Evolutionary conservation across 371 early-diverging fungal species (phyloP), one percentile per base, ranked within the genome.

Genomic region (Smittium mucronatum): DNA sequence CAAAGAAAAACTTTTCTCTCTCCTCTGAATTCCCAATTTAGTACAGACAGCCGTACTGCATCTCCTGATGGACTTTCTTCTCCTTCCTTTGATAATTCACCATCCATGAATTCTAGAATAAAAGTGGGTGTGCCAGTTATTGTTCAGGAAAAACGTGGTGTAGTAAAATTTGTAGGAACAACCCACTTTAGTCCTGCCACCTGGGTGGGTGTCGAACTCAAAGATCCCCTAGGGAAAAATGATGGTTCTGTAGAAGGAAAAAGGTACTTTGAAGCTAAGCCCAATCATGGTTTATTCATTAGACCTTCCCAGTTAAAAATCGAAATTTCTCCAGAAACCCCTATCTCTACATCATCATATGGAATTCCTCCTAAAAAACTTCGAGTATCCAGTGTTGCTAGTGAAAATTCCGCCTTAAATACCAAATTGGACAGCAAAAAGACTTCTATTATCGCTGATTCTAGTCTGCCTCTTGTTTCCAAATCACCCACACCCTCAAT

Each of bases 181-280:
- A 85, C 88, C 2, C 78, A 83, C 63, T 86, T 87, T 75, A 84
- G 84, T 69, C 68, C 83, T 0, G 93, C 92, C 30, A 69, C 78
- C 21, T 92, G 93, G 93, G 84, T 87, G 16, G 93, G 93, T 29
- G 83, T 92, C 29, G 90, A 89, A 73, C 81, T 92, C 2, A 90
- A 89, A 65, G 58, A 72, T 25, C 79, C 79, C 31, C 83, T 84
- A 33, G 93, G 93, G 69, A 92, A 91, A 73, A 91, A 92, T 78
- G 86, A 91, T 75, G 92, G 93, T 2, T 81, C 81, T 35, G 85
- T 89, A 60, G 80, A 85, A 69, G 92, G 90, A 29, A 68, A 64
- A 69, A 69, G 73, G 29, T 92, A 92, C 73, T 92, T 92, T 75
- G 74, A 77, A 21, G 89, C 88, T 73, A 75, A 82, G 61, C 83